Evolutionary conservation across 177 flowering plant genomes (phyloP).

Genomic region (Telopea speciosissima): DNA sequence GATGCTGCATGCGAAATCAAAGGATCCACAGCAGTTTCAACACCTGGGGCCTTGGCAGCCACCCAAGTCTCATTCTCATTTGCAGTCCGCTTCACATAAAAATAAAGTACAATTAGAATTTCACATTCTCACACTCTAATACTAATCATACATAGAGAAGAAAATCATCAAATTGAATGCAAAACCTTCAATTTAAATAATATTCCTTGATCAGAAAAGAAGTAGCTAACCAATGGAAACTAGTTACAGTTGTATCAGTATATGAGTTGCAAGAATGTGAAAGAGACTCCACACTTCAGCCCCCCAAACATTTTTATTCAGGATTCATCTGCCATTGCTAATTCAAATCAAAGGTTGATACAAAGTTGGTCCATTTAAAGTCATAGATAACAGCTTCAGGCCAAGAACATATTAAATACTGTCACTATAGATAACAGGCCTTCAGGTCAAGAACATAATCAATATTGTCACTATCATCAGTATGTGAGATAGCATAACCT

Average conservation of each 20-base stretch:
- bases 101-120: constrained; percentile 10
- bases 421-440: too few relatives aligned
- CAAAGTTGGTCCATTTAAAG: too few relatives aligned
- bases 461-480: too few relatives aligned
- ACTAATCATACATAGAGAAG: neutral
- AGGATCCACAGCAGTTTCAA: constrained; percentile 25
- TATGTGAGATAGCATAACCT: too few relatives aligned
- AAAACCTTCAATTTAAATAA: neutral
- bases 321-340: too few relatives aligned
- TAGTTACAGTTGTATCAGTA: neutral
- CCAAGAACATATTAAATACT: too few relatives aligned
- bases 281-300: too few relatives aligned
- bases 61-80: constrained; percentile 39
- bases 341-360: too few relatives aligned
- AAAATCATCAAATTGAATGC: neutral
- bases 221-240: neutral
- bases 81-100: constrained; percentile 34
- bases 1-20: constrained; percentile 23
- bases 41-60: constrained; percentile 37
- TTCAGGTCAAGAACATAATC: too few relatives aligned
- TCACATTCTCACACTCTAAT: constrained; percentile 2
- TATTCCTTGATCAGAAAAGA: neutral
- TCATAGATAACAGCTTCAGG: too few relatives aligned
- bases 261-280: neutral
- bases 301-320: too few relatives aligned